phyloP scores from a whole-genome alignment of 2,329 filamentous ascomycete genomes.

The Colletotrichum sp. region DNA sequence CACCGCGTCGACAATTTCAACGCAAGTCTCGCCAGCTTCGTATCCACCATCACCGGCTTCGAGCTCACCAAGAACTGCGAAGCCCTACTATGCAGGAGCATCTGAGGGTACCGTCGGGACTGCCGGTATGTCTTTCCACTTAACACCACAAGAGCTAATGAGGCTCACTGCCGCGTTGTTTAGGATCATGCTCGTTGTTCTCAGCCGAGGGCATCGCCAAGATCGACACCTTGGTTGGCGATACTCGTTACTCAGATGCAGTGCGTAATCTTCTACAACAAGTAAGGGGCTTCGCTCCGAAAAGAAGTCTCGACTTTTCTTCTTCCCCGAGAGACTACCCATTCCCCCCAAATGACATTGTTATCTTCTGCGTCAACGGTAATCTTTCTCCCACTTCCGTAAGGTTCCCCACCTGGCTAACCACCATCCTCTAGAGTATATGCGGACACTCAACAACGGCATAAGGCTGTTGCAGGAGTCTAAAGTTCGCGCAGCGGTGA shows the following conservation, averaged over 20 bases:
- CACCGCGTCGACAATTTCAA: background rate
- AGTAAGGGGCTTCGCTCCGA: background rate
- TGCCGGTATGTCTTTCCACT: background rate
- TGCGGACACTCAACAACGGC: background rate
- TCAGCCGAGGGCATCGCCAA: background rate
- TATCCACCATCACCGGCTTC: background rate
- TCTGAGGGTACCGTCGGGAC: background rate
- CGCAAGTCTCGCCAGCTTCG: background rate
- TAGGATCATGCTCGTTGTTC: conserved; percentile 26
- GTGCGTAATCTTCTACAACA: background rate
- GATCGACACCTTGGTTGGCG: background rate
- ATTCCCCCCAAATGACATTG: background rate
- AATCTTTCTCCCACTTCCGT: background rate
- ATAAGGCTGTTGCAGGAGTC: background rate
- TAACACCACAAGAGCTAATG: fast-evolving
- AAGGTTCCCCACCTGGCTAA: fast-evolving
- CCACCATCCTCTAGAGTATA: background rate
- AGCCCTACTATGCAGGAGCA: background rate
- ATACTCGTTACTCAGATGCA: background rate
- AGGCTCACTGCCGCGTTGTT: background rate
- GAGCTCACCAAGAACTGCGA: background rate
- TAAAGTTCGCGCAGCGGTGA: background rate
- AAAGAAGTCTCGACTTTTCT: background rate
- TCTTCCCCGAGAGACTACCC: background rate
- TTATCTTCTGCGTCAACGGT: background rate